Evolutionary conservation across 768 basidiomycete genomes (phyloP).

Genomic region (Phanerochaete carnosa): DNA sequence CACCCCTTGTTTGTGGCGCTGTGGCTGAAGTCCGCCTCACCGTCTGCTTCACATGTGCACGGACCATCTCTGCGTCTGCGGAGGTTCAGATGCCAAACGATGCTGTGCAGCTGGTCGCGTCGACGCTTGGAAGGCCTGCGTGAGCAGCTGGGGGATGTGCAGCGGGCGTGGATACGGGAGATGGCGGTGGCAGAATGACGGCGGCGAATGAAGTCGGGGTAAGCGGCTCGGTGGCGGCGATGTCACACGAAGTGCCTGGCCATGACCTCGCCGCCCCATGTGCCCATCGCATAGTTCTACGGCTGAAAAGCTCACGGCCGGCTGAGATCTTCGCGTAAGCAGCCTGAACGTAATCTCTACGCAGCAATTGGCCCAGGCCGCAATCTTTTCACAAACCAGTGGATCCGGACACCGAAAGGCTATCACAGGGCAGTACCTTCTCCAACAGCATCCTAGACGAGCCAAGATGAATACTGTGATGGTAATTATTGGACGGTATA

Average conservation of each 20-base stretch:
- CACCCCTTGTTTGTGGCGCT: slow-evolving; percentile 18
- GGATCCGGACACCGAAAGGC: too few relatives aligned
- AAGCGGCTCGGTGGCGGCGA: not conserved
- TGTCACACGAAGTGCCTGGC: not conserved
- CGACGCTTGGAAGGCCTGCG: too few relatives aligned
- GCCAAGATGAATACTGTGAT: not conserved
- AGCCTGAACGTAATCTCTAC: not conserved
- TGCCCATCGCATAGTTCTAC: not conserved
- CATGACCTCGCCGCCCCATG: not conserved
- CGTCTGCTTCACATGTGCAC: slow-evolving; percentile 23
- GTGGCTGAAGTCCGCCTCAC: slow-evolving; percentile 32
- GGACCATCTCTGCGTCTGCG: slow-evolving; percentile 19
- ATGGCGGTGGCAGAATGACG: not conserved
- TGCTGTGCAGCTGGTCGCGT: too few relatives aligned
- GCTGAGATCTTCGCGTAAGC: not conserved
- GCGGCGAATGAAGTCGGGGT: not conserved
- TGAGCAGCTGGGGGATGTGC: too few relatives aligned
- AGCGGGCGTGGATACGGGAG: not conserved
- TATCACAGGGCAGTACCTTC: too few relatives aligned
- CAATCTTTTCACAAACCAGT: too few relatives aligned
- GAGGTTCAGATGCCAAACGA: not conserved
- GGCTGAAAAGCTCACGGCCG: not conserved
- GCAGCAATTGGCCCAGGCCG: not conserved
- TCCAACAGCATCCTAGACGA: not conserved
- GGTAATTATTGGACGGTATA: slow-evolving; percentile 1